phyloP scores from a whole-genome alignment of 805 yeast species.

The Ogataea methanolica region DNA sequence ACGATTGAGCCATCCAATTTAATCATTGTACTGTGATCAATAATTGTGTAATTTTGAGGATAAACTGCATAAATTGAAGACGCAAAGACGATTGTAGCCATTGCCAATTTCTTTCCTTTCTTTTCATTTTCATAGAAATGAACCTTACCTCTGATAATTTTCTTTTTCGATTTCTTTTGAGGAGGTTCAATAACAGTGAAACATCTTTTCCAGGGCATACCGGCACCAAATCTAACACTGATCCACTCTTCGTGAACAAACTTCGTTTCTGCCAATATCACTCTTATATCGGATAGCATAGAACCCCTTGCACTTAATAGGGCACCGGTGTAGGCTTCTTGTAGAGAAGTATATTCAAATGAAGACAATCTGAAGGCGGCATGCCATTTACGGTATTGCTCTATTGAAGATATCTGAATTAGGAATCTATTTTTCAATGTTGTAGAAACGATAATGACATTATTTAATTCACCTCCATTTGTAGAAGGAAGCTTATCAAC shows the following conservation, averaged over 20 bases:
- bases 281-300: slow-evolving; percentile 77
- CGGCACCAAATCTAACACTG: slow-evolving; percentile 89
- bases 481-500: slow-evolving; percentile 58
- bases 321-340: slow-evolving; percentile 97
- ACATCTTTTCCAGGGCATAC: slow-evolving; percentile 97
- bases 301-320: slow-evolving; percentile 88
- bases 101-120: slow-evolving; percentile 61
- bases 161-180: slow-evolving; percentile 40
- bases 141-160: slow-evolving; percentile 57
- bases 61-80: slow-evolving; percentile 82
- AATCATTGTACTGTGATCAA: slow-evolving; percentile 83
- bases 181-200: slow-evolving; percentile 85
- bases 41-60: slow-evolving; percentile 76
- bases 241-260: slow-evolving; percentile 92
- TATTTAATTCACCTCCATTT: slow-evolving; percentile 56
- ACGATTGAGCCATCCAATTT: slow-evolving; percentile 80
- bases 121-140: slow-evolving; percentile 82
- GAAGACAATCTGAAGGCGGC: slow-evolving; percentile 76
- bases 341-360: slow-evolving; percentile 77
- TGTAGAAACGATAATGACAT: slow-evolving; percentile 85
- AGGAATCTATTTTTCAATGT: slow-evolving; percentile 86
- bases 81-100: slow-evolving; percentile 75
- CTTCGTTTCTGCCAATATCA: slow-evolving; percentile 79
- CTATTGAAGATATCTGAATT: slow-evolving; percentile 66
- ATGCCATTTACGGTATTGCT: slow-evolving; percentile 70